These are phyloP conservation scores for Strobilomyces echinocephalus DNA, from an alignment of 768 basidiomycete species.

Conservation along the genomic window DNA sequence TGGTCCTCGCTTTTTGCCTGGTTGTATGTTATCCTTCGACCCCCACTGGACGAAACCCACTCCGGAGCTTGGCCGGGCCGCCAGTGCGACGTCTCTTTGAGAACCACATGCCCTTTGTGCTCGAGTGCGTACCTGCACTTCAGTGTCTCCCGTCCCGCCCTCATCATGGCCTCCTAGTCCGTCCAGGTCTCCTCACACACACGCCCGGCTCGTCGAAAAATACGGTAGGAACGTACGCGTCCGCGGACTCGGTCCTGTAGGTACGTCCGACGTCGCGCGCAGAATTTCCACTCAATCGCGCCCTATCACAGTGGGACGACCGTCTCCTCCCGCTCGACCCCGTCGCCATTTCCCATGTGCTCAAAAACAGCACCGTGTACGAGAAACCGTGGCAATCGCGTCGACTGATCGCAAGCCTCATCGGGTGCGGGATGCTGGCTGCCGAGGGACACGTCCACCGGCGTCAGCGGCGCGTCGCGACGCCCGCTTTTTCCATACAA, in stretches of 20 bases:
- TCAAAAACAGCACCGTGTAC: slow-evolving; percentile 67
- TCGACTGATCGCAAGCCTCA: slow-evolving; percentile 64
- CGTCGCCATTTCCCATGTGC: slow-evolving; percentile 63
- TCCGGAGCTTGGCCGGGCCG: slow-evolving; percentile 59
- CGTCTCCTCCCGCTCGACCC: slow-evolving; percentile 82
- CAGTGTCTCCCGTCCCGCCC: background rate
- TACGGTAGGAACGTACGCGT: slow-evolving; percentile 72
- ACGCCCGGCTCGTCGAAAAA: slow-evolving; percentile 48
- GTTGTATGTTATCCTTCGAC: slow-evolving; percentile 26
- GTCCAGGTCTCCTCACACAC: slow-evolving; percentile 45
- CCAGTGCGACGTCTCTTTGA: slow-evolving; percentile 44
- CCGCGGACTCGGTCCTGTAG: slow-evolving; percentile 62
- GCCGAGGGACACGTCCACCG: slow-evolving; percentile 76
- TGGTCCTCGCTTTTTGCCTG: slow-evolving; percentile 15
- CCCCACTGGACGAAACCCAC: slow-evolving; percentile 36
- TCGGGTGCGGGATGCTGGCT: slow-evolving; percentile 80
- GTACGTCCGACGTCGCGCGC: slow-evolving; percentile 26
- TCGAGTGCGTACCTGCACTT: slow-evolving; percentile 45
- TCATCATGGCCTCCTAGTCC: slow-evolving; percentile 37
- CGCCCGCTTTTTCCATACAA: slow-evolving; percentile 77
- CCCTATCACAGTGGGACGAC: slow-evolving; percentile 57
- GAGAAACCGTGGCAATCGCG: slow-evolving; percentile 85
- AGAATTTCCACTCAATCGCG: slow-evolving; percentile 8
- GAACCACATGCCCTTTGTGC: slow-evolving; percentile 50
- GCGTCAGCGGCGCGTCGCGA: slow-evolving; percentile 72